Conservation (phyloP, 306 rosid species). For the Cicer cuneatum region DNA sequence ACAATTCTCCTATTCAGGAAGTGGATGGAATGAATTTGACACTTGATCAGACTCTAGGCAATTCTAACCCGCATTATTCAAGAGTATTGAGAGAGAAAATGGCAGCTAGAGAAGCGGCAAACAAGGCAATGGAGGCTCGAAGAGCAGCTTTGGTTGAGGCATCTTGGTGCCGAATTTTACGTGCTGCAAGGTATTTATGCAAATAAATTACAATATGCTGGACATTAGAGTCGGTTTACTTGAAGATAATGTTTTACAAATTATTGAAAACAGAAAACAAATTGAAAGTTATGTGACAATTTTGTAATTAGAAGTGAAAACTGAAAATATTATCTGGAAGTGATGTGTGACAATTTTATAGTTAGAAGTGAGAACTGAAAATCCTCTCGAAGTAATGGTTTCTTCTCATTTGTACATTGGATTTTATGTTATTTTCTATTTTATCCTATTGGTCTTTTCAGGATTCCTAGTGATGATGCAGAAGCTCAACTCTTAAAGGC, state of each 20-base stretch:
- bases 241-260: neutral
- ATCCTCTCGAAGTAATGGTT: neutral
- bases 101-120: slow-evolving; percentile 90
- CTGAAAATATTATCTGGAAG: neutral
- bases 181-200: slow-evolving; percentile 73
- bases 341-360: neutral
- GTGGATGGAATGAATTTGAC: slow-evolving; percentile 83
- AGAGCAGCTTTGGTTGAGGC: slow-evolving; percentile 93
- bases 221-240: neutral
- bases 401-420: slow-evolving; percentile 14
- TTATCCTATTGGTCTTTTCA: slow-evolving; percentile 41
- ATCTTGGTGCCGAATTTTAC: slow-evolving; percentile 92
- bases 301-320: neutral
- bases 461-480: slow-evolving; percentile 85
- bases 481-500: slow-evolving; percentile 67
- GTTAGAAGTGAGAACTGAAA: neutral
- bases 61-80: slow-evolving; percentile 90
- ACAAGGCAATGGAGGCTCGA: slow-evolving; percentile 81
- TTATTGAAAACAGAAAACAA: neutral
- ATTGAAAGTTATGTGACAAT: neutral
- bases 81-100: slow-evolving; percentile 84
- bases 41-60: slow-evolving; percentile 92
- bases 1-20: slow-evolving; percentile 56
- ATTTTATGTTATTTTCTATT: neutral
- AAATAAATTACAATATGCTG: slow-evolving; percentile 3